Percentiles rank a stretch among this genome's conserved stretches.
These are phyloP conservation scores for Adiantum capillusveneris DNA, from an alignment of 75 land plant genomes.

Conservation along the genomic window DNA sequence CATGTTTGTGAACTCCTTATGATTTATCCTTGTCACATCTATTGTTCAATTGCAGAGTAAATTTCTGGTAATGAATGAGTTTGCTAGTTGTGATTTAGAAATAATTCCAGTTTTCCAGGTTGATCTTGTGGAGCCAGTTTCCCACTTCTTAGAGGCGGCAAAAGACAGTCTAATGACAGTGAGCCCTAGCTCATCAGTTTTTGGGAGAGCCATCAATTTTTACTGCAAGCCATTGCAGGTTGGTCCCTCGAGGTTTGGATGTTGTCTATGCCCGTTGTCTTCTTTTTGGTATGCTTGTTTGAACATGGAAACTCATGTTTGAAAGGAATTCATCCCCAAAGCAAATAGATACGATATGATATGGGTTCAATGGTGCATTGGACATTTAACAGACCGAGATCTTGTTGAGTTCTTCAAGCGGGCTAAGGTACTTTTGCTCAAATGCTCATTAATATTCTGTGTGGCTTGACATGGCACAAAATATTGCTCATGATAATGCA, in stretches of 20 bases:
- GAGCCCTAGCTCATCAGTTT: conserved; percentile 13
- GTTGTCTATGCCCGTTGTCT: not conserved
- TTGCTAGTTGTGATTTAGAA: not conserved
- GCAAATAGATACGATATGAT: conserved; percentile 89
- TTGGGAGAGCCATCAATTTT: conserved; percentile 65
- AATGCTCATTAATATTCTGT: no score
- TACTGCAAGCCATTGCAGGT: conserved; percentile 91
- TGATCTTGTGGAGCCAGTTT: conserved; percentile 96
- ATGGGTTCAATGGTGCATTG: conserved; percentile 99
- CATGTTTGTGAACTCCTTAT: not conserved
- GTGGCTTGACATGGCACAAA: no score
- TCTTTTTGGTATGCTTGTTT: not conserved
- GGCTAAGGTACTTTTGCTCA: no score
- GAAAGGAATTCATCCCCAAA: conserved; percentile 87
- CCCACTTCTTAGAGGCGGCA: conserved; percentile 86
- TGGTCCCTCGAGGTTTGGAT: not conserved
- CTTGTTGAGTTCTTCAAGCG: conserved; percentile 83
- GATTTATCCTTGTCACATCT: not conserved
- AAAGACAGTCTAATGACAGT: conserved; percentile 41
- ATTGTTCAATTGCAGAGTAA: not conserved
- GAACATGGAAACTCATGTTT: not conserved
- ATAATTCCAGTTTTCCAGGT: conserved; percentile 42
- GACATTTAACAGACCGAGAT: conserved; percentile 88
- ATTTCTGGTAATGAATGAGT: not conserved
- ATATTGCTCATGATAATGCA: no score